Evolutionary conservation across 2,329 filamentous ascomycete genomes (phyloP).

Genomic region (Ophiocordyceps robertsii): DNA sequence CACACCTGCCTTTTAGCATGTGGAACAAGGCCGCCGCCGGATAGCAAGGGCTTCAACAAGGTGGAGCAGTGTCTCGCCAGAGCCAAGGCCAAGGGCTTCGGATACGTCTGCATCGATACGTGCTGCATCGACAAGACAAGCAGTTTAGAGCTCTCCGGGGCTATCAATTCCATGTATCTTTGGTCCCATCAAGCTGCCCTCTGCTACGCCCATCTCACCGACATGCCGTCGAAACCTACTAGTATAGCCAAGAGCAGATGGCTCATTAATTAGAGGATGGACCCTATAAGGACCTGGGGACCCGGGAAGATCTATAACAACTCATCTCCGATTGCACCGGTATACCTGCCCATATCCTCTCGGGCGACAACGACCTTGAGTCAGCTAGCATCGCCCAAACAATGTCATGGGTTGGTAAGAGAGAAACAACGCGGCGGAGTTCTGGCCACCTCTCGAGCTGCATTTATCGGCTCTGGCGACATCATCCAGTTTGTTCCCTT

Average conservation of each 20-base stretch:
- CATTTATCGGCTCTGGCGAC: not conserved
- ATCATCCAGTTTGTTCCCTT: not conserved
- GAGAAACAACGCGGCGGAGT: slow-evolving; percentile 7
- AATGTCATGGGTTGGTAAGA: slow-evolving; percentile 13
- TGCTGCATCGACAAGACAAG: slow-evolving; percentile 14
- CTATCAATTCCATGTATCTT: slow-evolving; percentile 13
- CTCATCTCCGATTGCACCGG: slow-evolving; percentile 5
- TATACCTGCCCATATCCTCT: no score
- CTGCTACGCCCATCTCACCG: slow-evolving; percentile 12
- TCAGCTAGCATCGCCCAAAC: no score
- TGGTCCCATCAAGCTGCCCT: slow-evolving; percentile 11
- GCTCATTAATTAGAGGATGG: slow-evolving; percentile 12
- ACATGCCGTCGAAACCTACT: not conserved
- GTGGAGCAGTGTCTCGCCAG: slow-evolving; percentile 7
- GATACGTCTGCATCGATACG: slow-evolving; percentile 15
- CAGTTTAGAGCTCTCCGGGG: slow-evolving; percentile 14
- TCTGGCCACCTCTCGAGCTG: not conserved
- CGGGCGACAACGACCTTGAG: no score
- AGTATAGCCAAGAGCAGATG: slow-evolving; percentile 2
- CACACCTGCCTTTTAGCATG: not conserved
- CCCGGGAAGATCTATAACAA: no score
- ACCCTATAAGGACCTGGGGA: slow-evolving; percentile 5
- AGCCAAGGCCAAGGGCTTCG: slow-evolving; percentile 4
- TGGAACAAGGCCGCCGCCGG: not conserved
- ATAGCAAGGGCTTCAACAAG: slow-evolving; percentile 5